A percentile compares a stretch with the other conserved stretches of the same genome.
These are phyloP conservation scores for Diaporthe caulivora DNA, from an alignment of 2,329 filamentous ascomycete genomes.

Conservation along the genomic window DNA sequence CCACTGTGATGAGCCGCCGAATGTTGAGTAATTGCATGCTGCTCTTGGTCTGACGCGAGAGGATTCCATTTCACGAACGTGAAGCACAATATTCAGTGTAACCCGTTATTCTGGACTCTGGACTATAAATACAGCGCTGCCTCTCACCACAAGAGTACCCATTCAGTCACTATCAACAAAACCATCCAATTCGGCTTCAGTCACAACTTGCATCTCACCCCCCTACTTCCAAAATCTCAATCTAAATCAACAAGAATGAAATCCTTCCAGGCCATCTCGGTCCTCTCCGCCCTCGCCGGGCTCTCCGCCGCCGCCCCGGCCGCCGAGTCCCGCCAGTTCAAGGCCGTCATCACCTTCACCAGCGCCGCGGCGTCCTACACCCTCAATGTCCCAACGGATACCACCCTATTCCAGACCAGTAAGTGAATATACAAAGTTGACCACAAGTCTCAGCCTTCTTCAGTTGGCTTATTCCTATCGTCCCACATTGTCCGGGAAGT, in stretches of 20 bases:
- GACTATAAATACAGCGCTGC: not conserved
- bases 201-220: not conserved
- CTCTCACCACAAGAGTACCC: not conserved
- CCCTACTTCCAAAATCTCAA: too few relatives aligned
- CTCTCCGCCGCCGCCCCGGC: slow-evolving; percentile 26
- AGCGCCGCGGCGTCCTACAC: slow-evolving; percentile 28
- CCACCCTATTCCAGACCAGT: slow-evolving; percentile 13
- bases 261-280: slow-evolving; percentile 20
- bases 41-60: not conserved
- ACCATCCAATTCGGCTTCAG: not conserved
- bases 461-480: not conserved
- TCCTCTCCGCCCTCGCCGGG: slow-evolving; percentile 19
- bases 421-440: not conserved
- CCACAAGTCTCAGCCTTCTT: not conserved
- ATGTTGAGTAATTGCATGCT: not conserved
- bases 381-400: slow-evolving; percentile 11
- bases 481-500: not conserved
- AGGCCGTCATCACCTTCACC: slow-evolving; percentile 31
- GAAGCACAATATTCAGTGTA: not conserved
- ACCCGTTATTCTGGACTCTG: not conserved
- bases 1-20: not conserved
- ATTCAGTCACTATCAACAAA: not conserved
- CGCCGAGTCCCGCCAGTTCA: slow-evolving; percentile 28
- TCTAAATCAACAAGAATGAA: slow-evolving; percentile 11
- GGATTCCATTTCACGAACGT: not conserved